These are phyloP conservation scores for Neonectria punicea DNA, from an alignment of 2,329 filamentous ascomycete genomes.

Conservation along the genomic window DNA sequence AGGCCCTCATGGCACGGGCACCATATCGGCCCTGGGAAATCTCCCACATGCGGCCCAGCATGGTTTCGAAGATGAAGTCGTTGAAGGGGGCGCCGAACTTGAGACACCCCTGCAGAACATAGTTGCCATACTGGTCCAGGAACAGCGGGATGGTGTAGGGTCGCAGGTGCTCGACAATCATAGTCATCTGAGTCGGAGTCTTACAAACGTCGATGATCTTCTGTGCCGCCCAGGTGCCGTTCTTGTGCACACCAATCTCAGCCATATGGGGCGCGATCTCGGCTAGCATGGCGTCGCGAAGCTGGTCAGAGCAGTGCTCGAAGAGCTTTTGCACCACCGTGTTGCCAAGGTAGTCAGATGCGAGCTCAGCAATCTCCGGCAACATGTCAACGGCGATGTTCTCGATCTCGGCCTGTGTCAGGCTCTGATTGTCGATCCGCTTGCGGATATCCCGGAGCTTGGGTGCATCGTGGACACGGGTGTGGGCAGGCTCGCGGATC, in stretches of 20 bases:
- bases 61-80: conserved; percentile 97
- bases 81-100: conserved; percentile 91
- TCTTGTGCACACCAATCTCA: conserved; percentile 98
- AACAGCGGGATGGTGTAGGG: conserved; percentile 92
- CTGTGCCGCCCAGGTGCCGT: conserved; percentile 98
- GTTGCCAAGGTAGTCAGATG: conserved; percentile 97
- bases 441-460: conserved; percentile 96
- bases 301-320: conserved; percentile 90
- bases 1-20: conserved; percentile 94
- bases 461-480: conserved; percentile 90
- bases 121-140: conserved; percentile 98
- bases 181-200: conserved; percentile 80
- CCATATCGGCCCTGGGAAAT: conserved; percentile 93
- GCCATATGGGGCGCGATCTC: conserved; percentile 92
- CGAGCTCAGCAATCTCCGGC: conserved; percentile 92
- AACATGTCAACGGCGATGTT: conserved; percentile 93
- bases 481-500: conserved; percentile 87
- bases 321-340: conserved; percentile 99
- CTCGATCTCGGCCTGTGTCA: conserved; percentile 88
- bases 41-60: conserved; percentile 95
- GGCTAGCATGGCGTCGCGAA: conserved; percentile 90
- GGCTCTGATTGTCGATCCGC: conserved; percentile 93
- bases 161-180: conserved; percentile 85
- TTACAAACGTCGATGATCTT: conserved; percentile 99
- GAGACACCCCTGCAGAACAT: conserved; percentile 95